These are phyloP conservation scores for Pogostemon cablin DNA, from an alignment of 257 asterid genomes.

Conservation along the genomic window DNA sequence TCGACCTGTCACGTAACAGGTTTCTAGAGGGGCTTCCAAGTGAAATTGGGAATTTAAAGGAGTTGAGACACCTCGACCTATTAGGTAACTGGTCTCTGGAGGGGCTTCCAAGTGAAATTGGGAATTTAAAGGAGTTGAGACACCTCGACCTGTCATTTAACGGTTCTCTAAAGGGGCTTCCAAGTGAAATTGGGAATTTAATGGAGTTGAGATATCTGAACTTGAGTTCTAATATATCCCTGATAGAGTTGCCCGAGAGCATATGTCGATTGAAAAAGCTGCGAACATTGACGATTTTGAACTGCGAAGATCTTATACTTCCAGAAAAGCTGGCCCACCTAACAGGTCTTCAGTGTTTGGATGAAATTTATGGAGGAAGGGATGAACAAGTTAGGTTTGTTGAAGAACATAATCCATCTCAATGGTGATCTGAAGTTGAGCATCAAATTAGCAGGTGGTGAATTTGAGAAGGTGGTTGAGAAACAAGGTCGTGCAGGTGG, in stretches of 20 bases:
- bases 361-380: not conserved
- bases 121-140: not conserved
- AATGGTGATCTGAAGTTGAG: not conserved
- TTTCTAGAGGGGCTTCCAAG: no score
- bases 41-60: no score
- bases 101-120: not conserved
- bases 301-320: not conserved
- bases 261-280: not conserved
- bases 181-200: not conserved
- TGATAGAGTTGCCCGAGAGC: not conserved
- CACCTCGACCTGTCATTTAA: not conserved
- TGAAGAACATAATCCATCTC: conserved; percentile 6
- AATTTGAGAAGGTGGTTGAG: conserved; percentile 4
- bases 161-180: not conserved
- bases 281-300: not conserved
- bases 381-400: not conserved
- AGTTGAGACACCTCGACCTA: no score
- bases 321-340: conserved; percentile 1
- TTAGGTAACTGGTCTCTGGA: not conserved
- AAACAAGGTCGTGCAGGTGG: no score
- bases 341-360: not conserved
- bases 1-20: no score
- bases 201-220: not conserved
- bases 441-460: not conserved
- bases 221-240: not conserved